Evolutionary conservation across 352 stramenopile species (phyloP).

Genomic region (Phytophthora megakarya): DNA sequence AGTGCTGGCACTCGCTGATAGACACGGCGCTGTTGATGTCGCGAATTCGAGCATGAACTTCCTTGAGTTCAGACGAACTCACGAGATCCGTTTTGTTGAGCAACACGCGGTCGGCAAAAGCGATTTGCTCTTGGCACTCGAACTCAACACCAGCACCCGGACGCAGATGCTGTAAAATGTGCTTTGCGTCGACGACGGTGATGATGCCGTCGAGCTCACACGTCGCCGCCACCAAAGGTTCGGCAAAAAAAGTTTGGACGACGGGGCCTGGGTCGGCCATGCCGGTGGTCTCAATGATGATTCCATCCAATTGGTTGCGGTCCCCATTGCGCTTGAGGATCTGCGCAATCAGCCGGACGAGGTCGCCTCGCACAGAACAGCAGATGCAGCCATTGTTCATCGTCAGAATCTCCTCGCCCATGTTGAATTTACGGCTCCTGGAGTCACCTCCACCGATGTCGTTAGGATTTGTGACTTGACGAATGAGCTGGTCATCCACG

Average conservation of each 20-base stretch:
- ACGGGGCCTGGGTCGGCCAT: constrained; percentile 90
- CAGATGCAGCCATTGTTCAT: constrained; percentile 97
- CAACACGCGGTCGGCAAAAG: constrained; percentile 95
- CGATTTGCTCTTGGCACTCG: constrained; percentile 95
- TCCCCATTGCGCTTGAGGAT: constrained; percentile 62
- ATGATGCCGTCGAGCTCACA: constrained; percentile 94
- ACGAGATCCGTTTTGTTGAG: constrained; percentile 98
- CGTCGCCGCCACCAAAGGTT: constrained; percentile 77
- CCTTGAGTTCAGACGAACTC: constrained; percentile 64
- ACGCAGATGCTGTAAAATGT: constrained; percentile 86
- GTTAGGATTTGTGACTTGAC: constrained; percentile 19
- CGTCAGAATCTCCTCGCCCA: constrained; percentile 82
- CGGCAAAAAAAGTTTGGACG: constrained; percentile 93
- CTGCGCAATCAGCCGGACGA: constrained; percentile 49
- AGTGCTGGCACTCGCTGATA: constrained; percentile 58
- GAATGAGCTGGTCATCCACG: constrained; percentile 92
- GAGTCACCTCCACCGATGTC: constrained; percentile 30
- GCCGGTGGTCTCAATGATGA: constrained; percentile 91
- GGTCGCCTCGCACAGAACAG: constrained; percentile 93
- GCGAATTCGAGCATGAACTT: constrained; percentile 39
- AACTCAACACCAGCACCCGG: constrained; percentile 52
- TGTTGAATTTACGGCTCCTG: constrained; percentile 50
- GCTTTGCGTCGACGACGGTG: constrained; percentile 95
- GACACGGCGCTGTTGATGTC: constrained; percentile 58
- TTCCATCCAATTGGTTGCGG: constrained; percentile 63